Evolutionary conservation across 139 green algal genomes (phyloP).

Genomic region (Penium margaritaceum): DNA sequence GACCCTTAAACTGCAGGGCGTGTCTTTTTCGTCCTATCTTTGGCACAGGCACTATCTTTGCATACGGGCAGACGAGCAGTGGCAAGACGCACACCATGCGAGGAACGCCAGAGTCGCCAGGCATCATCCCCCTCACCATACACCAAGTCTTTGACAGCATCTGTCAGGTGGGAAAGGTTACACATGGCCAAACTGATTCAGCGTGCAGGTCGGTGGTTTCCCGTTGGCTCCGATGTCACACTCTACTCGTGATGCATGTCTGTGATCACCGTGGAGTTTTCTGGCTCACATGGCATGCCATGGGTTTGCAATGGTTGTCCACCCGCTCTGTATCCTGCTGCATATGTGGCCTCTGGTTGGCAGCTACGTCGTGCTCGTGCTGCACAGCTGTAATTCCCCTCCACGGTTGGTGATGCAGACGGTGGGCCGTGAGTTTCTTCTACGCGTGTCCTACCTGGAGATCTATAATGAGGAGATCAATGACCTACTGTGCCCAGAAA

Average conservation of each 20-base stretch:
- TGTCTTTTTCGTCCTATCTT: too few relatives aligned
- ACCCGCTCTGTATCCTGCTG: not conserved
- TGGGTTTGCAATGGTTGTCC: not conserved
- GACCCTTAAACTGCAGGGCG: too few relatives aligned
- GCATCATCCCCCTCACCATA: slow-evolving; percentile 78
- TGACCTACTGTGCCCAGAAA: slow-evolving; percentile 44
- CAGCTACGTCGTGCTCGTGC: too few relatives aligned
- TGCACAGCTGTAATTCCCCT: too few relatives aligned
- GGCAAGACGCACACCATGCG: slow-evolving; percentile 46
- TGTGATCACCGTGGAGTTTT: too few relatives aligned
- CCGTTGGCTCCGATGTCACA: too few relatives aligned
- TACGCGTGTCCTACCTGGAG: slow-evolving; percentile 49
- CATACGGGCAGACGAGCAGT: slow-evolving; percentile 44
- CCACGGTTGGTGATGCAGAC: slow-evolving; percentile 32
- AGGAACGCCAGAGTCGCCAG: slow-evolving; percentile 58
- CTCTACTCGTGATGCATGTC: not conserved
- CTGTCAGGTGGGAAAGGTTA: slow-evolving; percentile 6
- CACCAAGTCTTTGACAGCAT: slow-evolving; percentile 64
- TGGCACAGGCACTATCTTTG: slow-evolving; percentile 45
- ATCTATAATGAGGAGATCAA: slow-evolving; percentile 56
- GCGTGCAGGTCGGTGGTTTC: too few relatives aligned
- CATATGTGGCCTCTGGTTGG: not conserved
- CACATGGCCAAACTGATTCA: too few relatives aligned
- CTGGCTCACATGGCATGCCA: not conserved
- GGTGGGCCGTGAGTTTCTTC: slow-evolving; percentile 39